A percentile compares a stretch with the other conserved stretches of the same genome.
phyloP scores from a whole-genome alignment of 345 rosid species.

The Gossypium sturtianum region DNA sequence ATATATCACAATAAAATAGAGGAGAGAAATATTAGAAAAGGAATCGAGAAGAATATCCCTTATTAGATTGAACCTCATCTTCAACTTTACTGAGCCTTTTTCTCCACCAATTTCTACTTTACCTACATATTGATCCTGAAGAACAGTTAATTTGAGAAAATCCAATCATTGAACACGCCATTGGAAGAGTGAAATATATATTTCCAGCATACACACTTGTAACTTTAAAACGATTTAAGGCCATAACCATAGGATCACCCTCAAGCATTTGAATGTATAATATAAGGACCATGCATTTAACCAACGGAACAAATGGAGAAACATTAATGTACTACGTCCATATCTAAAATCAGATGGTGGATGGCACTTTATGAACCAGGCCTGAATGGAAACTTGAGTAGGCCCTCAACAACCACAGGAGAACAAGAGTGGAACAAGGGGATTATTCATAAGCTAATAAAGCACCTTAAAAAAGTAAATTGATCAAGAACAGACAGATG shows the following conservation, averaged over 20 bases:
- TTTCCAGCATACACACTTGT: background rate
- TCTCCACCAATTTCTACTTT: slow-evolving; percentile 57
- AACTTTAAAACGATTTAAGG: background rate
- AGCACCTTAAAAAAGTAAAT: background rate
- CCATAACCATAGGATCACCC: background rate
- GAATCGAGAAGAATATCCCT: slow-evolving; percentile 30
- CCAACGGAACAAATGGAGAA: background rate
- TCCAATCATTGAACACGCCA: slow-evolving; percentile 12
- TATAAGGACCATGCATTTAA: background rate
- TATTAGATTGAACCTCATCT: slow-evolving; percentile 42
- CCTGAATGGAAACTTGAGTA: background rate
- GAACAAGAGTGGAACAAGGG: background rate
- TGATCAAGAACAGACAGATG: background rate
- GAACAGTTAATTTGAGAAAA: slow-evolving; percentile 28
- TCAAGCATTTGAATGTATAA: background rate
- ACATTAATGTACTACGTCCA: background rate
- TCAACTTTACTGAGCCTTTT: slow-evolving; percentile 48
- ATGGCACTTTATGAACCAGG: no score
- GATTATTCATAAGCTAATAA: background rate
- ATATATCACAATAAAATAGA: background rate
- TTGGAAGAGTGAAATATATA: slow-evolving; percentile 8
- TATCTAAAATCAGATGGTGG: background rate
- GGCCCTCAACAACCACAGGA: background rate
- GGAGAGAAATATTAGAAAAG: slow-evolving; percentile 10
- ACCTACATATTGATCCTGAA: slow-evolving; percentile 50